Conservation (phyloP, 257 asterid species). For the Paraleonurus japonicus region DNA sequence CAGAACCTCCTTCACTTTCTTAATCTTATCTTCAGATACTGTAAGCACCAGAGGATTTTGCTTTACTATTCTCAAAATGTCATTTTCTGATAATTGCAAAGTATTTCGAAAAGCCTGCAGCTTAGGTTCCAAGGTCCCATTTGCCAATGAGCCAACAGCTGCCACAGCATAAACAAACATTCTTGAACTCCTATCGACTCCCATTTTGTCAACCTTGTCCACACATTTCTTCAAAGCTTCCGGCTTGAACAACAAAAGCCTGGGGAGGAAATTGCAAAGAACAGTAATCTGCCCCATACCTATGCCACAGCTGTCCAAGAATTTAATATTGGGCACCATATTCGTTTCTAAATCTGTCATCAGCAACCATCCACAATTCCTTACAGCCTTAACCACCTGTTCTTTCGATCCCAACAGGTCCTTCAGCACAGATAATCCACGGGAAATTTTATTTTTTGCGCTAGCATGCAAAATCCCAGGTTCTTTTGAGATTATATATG, state of each 20-base stretch:
- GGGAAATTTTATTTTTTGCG: constrained; percentile 3
- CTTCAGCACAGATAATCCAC: constrained; percentile 31
- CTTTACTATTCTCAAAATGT: constrained; percentile 26
- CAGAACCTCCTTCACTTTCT: constrained; percentile 25
- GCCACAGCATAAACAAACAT: constrained; percentile 33
- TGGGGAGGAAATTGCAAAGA: constrained; percentile 21
- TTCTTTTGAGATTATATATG: constrained; percentile 23
- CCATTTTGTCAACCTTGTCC: constrained; percentile 33
- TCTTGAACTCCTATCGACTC: constrained; percentile 29
- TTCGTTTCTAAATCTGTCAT: constrained; percentile 29
- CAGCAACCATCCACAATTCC: constrained; percentile 24
- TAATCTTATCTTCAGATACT: constrained; percentile 31
- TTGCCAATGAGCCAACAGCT: constrained; percentile 24
- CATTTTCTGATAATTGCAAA: constrained; percentile 38
- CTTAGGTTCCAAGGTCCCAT: constrained; percentile 35
- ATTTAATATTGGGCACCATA: constrained; percentile 38
- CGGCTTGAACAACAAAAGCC: constrained; percentile 28
- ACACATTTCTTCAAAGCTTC: constrained; percentile 31
- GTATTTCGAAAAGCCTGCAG: constrained; percentile 28
- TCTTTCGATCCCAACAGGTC: constrained; percentile 36
- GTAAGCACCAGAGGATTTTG: constrained; percentile 26
- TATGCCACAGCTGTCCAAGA: constrained; percentile 42
- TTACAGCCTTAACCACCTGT: constrained; percentile 28
- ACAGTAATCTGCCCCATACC: constrained; percentile 21
- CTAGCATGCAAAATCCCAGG: constrained; percentile 30